These are phyloP conservation scores for Mycena galericulata DNA, from an alignment of 768 basidiomycete species.

Conservation along the genomic window DNA sequence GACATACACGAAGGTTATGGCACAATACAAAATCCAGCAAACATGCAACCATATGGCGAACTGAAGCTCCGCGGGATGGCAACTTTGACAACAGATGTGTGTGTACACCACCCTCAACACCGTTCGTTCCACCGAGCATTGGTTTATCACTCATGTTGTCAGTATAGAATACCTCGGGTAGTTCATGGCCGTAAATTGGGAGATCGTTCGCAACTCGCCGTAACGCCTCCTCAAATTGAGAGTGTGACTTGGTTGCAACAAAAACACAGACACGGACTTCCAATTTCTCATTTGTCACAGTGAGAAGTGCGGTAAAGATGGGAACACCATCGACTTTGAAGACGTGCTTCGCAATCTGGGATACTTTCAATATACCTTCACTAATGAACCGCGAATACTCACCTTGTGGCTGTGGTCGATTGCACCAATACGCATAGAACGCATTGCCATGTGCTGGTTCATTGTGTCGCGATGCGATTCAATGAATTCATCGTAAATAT, in stretches of 20 bases:
- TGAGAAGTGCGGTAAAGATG: slow-evolving; percentile 42
- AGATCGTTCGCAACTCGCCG: not conserved
- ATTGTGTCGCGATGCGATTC: not conserved
- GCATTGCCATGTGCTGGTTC: slow-evolving; percentile 29
- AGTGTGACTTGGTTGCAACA: slow-evolving; percentile 20
- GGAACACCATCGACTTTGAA: slow-evolving; percentile 41
- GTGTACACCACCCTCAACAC: not conserved
- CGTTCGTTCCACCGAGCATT: slow-evolving; percentile 2
- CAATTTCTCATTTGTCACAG: slow-evolving; percentile 42
- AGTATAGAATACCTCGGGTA: slow-evolving; percentile 1
- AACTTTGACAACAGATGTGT: not conserved
- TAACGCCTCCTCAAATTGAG: slow-evolving; percentile 13
- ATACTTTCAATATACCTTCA: too few relatives aligned
- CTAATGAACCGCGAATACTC: too few relatives aligned
- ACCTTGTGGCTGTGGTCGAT: not conserved
- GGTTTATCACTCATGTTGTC: slow-evolving; percentile 12
- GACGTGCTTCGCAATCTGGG: slow-evolving; percentile 43
- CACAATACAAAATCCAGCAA: slow-evolving; percentile 11
- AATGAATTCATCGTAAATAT: slow-evolving; percentile 42
- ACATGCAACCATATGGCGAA: slow-evolving; percentile 14
- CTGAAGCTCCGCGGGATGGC: slow-evolving; percentile 5
- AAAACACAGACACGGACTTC: slow-evolving; percentile 33
- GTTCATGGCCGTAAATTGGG: not conserved
- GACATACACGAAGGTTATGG: slow-evolving; percentile 15
- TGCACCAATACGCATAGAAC: not conserved